These are phyloP conservation scores for Quercus aquifolioides DNA, from an alignment of 306 rosid species.

Conservation along the genomic window DNA sequence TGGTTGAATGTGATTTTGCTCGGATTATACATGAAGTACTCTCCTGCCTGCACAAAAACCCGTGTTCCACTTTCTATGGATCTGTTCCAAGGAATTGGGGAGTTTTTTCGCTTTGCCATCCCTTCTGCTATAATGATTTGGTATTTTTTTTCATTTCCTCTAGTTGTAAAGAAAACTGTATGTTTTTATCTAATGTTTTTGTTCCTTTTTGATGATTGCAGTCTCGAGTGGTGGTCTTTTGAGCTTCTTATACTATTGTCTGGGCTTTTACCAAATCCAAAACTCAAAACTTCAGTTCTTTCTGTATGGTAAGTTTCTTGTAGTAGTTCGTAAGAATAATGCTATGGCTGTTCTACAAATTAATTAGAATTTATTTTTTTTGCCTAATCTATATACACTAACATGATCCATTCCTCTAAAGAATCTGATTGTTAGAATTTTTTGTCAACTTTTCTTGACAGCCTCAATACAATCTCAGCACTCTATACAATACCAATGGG, in stretches of 20 bases:
- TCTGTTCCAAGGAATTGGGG: constrained; percentile 47
- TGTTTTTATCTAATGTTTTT: neutral
- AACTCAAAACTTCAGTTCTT: constrained; percentile 77
- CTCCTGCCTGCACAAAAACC: constrained; percentile 44
- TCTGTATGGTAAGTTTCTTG: constrained; percentile 55
- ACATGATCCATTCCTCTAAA: neutral
- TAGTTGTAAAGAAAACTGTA: neutral
- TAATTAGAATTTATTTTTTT: neutral
- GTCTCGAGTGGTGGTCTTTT: constrained; percentile 74
- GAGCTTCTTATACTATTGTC: constrained; percentile 59
- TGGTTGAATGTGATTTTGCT: constrained; percentile 71
- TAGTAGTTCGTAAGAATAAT: neutral
- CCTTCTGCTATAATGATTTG: constrained; percentile 83
- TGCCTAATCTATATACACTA: neutral
- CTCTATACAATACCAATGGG: constrained; percentile 59
- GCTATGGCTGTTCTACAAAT: neutral
- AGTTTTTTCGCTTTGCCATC: constrained; percentile 56
- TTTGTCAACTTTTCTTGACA: constrained; percentile 22
- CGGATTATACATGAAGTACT: constrained; percentile 44
- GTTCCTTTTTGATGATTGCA: constrained; percentile 6
- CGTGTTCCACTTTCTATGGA: constrained; percentile 50
- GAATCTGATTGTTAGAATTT: neutral
- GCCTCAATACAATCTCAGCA: constrained; percentile 51
- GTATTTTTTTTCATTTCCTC: constrained; percentile 21
- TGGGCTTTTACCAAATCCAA: constrained; percentile 77